A percentile compares a stretch with the other conserved stretches of the same genome.
Evolutionary conservation across 202 grass and related monocot genomes (phyloP).

Genomic region (Alloteropsis angusta): DNA sequence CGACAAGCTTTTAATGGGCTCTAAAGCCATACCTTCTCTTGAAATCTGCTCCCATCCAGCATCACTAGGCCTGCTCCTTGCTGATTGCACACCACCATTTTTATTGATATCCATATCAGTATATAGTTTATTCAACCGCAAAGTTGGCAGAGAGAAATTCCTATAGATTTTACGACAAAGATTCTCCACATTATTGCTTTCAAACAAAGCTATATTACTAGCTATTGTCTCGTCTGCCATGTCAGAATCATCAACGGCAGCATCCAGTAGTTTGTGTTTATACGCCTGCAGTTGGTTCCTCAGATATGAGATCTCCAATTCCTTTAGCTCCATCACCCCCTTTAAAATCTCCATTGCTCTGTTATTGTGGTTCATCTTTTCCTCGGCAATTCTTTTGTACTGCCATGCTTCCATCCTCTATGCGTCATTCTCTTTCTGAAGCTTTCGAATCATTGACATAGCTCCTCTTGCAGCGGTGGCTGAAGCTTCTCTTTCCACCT

Average conservation of each 20-base stretch:
- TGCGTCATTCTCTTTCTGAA: conserved; percentile 80
- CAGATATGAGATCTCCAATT: conserved; percentile 70
- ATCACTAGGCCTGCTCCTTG: conserved; percentile 23
- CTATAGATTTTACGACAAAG: conserved; percentile 39
- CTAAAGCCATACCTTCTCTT: neutral
- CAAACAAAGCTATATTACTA: conserved; percentile 19
- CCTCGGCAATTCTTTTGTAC: conserved; percentile 83
- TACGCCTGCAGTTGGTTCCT: conserved; percentile 56
- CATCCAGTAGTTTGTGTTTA: conserved; percentile 42
- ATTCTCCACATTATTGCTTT: conserved; percentile 24
- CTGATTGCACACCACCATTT: conserved; percentile 21
- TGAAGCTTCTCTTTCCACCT: conserved; percentile 90
- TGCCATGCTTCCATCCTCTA: conserved; percentile 94
- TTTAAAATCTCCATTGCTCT: conserved; percentile 46
- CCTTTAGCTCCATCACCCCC: conserved; percentile 69
- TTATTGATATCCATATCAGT: conserved; percentile 32
- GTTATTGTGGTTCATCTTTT: conserved; percentile 67
- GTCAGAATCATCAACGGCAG: conserved; percentile 41
- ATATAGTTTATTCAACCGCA: conserved; percentile 31
- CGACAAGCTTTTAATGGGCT: conserved; percentile 27
- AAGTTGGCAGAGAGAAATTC: conserved; percentile 51
- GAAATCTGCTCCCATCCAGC: conserved; percentile 14
- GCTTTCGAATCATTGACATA: conserved; percentile 64
- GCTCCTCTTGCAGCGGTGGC: conserved; percentile 62
- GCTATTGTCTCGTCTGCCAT: conserved; percentile 32